Evolutionary conservation across 768 basidiomycete genomes (phyloP), one percentile per base, ranked within the genome.

Genomic region (Tricholoma matsutake): DNA sequence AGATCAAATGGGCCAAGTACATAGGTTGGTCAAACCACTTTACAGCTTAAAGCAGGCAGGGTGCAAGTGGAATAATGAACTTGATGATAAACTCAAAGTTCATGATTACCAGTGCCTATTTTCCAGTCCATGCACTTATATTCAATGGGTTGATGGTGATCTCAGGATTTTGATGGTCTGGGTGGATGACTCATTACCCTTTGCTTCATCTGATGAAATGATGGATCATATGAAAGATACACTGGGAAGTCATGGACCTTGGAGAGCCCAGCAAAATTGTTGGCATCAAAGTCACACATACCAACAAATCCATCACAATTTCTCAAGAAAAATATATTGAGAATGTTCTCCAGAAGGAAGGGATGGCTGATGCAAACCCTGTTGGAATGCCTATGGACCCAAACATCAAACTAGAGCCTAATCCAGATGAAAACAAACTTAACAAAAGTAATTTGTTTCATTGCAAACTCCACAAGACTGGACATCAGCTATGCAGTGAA

Each of bases 51-150:
- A 63, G 45, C 63, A 66, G 28, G 28, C 53, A 1, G 53, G 53
- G 25, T 5, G 11, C 3, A 59, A 71, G 53, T 78, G 71, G 73
- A 69, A 77, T 53, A 34, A 66, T 6, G 57, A 72, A 47, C 22
- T 25, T 25, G 22, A 25, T 25, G 22, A 25, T 25, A 25, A 25
- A 25, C 22, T 25, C 18, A 64, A 54, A 8, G 54, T 52, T 1
- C 59, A 69, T 2, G 67, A 66, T 2, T 74, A 71, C 59, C 60
- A 34, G 16, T 37, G 45, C 13, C 32, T 61, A 0, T 20, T 52
- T 1, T 61, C 65, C 3, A 16, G n/a, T 41, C n/a, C 7, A 7
- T 41, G 41, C 4, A 3, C 41, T 16, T 73, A 70, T 47, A 53
- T 62, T 16, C 54, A 65, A 10, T 34, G 45, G 10, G 52, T 34